Base-by-base conservation (phyloP, 2,329 filamentous ascomycete species). In the Fusarium gaditjirri region DNA sequence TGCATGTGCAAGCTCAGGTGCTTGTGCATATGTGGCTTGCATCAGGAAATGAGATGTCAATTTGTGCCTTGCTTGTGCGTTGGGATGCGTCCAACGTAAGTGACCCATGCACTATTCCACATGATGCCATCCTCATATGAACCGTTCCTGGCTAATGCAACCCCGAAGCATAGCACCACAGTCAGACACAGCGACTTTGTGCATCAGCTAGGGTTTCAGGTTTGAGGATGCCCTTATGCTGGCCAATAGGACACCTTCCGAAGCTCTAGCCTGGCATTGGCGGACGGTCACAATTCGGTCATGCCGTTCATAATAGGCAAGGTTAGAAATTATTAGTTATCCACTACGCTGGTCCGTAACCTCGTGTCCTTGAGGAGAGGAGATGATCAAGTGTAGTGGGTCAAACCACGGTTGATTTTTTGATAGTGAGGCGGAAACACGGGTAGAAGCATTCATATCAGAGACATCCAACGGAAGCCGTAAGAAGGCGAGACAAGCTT, bases 171-270 rank as follows among this genome's bases (percentile, higher is more conserved):
- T 63, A 76, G 54, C 63, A 72, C 68, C 53, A 68, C 59, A 44
- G 47, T 59, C 58, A 60, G 67, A 49, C 61, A 72, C 57, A 53
- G 41, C 25, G 42, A 58, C 64, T 79, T 80, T 80, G 76, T 81
- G 79, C 78, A 80, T 61, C 53, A 76, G 75, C 80, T 79, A 80
- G 62, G 46, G 80, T 81, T 81, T 81, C 80, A 81, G 78, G 77
- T 78, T 73, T 43, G 65, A 53, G 52, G 46, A 54, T 63, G 60
- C 41, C 46, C 65, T 55, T 42, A 36, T 35, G 35, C 44, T 46
- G 58, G 35, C 80, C 79, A 81, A 81, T 80, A 62, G 78, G 78
- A 74, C 72, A 35, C 29, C 38, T 67, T 38, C 78, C 78, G 75
- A 61, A 33, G 10, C 44, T 56, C 68, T 72, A 70, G 75, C 65